Conservation (phyloP, 2,329 filamentous ascomycete genomes). For the Stachybotrys chartarum region DNA sequence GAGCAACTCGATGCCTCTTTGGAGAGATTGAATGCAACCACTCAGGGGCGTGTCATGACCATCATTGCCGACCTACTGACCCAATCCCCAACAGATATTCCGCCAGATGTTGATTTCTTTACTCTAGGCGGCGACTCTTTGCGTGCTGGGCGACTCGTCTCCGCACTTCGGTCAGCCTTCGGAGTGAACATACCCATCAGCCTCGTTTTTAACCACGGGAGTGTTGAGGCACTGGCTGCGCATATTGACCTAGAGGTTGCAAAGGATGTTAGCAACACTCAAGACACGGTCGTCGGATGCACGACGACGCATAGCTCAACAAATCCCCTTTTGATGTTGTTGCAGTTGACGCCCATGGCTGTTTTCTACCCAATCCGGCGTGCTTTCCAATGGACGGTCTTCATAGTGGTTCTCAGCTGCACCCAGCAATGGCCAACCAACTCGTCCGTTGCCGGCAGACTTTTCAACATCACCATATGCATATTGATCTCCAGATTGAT, state of each 20-base stretch:
- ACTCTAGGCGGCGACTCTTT: conserved; percentile 47
- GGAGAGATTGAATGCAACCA: conserved; percentile 14
- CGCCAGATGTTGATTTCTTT: conserved; percentile 40
- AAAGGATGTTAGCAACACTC: neutral
- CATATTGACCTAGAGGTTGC: conserved; percentile 26
- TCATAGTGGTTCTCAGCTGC: conserved; percentile 38
- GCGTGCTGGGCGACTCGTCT: conserved; percentile 43
- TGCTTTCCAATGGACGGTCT: conserved; percentile 44
- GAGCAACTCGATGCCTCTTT: conserved; percentile 13
- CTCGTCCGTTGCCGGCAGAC: conserved; percentile 31
- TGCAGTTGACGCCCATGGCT: conserved; percentile 43
- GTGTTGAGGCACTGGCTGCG: conserved; percentile 30
- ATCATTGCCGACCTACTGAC: conserved; percentile 39
- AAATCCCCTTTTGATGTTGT: conserved; percentile 36
- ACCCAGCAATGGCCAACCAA: conserved; percentile 32
- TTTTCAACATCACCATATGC: conserved; percentile 39
- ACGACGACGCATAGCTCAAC: conserved; percentile 39
- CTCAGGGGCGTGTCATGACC: conserved; percentile 30
- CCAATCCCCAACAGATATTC: conserved; percentile 29
- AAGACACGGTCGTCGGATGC: conserved; percentile 22
- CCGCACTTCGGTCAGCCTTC: conserved; percentile 41
- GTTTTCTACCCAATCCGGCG: conserved; percentile 43
- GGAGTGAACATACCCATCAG: conserved; percentile 41
- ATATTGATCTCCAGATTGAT: conserved; percentile 34
- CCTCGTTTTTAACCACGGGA: conserved; percentile 41